A percentile compares a stretch with the other conserved stretches of the same genome.
Evolutionary conservation across 208 protist species (phyloP).

Genomic region (Strigomonas galati): DNA sequence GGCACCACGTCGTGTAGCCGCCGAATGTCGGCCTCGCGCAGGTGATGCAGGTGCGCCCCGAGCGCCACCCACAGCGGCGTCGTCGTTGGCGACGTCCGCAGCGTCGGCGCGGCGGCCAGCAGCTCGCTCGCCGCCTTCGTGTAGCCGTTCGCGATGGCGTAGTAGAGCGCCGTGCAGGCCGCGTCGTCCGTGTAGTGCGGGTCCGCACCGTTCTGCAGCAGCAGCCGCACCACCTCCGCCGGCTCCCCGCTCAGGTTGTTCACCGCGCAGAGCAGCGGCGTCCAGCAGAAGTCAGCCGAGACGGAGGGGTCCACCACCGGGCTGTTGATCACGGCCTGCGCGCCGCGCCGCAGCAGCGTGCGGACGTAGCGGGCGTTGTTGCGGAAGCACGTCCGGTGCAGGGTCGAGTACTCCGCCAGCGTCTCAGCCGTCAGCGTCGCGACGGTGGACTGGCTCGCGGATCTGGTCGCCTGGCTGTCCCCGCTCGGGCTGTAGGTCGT

Average conservation of each 20-base stretch:
- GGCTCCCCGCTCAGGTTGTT: constrained; percentile 87
- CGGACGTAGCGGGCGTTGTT: constrained; percentile 84
- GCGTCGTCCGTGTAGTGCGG: constrained; percentile 66
- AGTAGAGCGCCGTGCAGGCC: constrained; percentile 80
- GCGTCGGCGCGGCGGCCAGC: constrained; percentile 48
- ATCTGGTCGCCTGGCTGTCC: neutral
- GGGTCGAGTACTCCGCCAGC: constrained; percentile 32
- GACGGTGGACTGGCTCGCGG: neutral
- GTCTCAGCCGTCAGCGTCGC: neutral
- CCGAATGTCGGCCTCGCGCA: constrained; percentile 59
- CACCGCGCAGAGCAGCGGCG: constrained; percentile 82
- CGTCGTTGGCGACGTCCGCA: constrained; percentile 53
- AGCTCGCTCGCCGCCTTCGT: constrained; percentile 45
- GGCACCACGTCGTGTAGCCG: constrained; percentile 65
- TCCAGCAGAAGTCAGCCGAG: constrained; percentile 67
- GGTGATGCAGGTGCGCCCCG: constrained; percentile 68
- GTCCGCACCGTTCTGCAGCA: constrained; percentile 72
- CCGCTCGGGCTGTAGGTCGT: neutral
- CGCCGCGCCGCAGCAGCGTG: constrained; percentile 71
- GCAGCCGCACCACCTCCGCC: constrained; percentile 56
- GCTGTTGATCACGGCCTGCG: constrained; percentile 70
- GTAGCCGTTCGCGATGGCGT: constrained; percentile 89
- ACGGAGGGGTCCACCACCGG: constrained; percentile 52
- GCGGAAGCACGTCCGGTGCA: constrained; percentile 86
- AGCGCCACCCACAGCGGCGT: constrained; percentile 70